phyloP scores from a whole-genome alignment of 768 basidiomycete species.

The Porphyrellus cyaneotinctus region DNA sequence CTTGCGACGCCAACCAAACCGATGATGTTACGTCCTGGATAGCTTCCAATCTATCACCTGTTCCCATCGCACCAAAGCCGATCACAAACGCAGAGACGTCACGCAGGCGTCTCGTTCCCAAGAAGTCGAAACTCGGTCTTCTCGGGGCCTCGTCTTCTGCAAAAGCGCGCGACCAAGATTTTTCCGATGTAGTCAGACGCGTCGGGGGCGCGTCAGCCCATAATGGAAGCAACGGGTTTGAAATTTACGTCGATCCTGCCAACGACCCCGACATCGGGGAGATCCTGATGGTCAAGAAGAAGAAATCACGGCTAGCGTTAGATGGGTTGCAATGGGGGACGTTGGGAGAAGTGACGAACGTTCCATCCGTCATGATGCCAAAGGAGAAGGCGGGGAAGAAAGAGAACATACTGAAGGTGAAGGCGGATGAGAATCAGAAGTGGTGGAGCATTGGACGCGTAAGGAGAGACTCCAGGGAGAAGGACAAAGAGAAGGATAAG shows the following conservation, averaged over 20 bases:
- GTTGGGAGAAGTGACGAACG: constrained; percentile 59
- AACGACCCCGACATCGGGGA: constrained; percentile 65
- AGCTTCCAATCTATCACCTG: constrained; percentile 5
- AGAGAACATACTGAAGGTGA: constrained; percentile 34
- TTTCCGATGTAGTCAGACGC: constrained; percentile 58
- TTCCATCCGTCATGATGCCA: constrained; percentile 28
- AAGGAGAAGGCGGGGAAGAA: constrained; percentile 38
- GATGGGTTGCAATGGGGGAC: constrained; percentile 57
- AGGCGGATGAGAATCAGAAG: constrained; percentile 50
- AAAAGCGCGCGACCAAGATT: constrained; percentile 40
- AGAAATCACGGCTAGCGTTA: constrained; percentile 59
- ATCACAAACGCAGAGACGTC: constrained; percentile 16
- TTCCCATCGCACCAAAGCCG: constrained; percentile 30
- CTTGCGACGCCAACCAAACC: constrained; percentile 44
- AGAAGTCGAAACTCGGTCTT: constrained; percentile 64
- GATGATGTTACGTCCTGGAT: constrained; percentile 30
- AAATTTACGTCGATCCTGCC: constrained; percentile 66
- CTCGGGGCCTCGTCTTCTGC: constrained; percentile 31
- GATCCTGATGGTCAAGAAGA: constrained; percentile 72
- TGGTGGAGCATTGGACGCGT: constrained; percentile 85
- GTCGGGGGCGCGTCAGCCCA: constrained; percentile 31
- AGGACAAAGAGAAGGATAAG: constrained; percentile 38
- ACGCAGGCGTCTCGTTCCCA: constrained; percentile 59
- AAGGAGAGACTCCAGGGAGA: constrained; percentile 69
- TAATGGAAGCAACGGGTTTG: constrained; percentile 50